Percentiles rank a stretch among this genome's conserved stretches.
Evolutionary conservation across 371 early-diverging fungal genomes (phyloP).

Genomic region (Mortierella sp.): DNA sequence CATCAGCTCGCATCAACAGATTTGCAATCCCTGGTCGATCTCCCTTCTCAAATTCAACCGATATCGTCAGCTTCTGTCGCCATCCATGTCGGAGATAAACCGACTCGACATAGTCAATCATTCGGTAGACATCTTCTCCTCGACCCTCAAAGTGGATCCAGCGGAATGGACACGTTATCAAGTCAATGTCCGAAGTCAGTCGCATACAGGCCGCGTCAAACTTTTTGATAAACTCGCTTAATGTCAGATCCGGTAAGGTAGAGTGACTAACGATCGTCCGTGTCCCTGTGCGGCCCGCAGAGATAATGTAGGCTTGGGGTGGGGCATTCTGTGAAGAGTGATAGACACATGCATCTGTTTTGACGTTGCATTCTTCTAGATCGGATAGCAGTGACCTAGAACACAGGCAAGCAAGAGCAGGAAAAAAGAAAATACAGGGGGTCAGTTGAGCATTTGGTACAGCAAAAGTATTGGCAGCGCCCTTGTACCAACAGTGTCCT

Average conservation of each 20-base stretch:
- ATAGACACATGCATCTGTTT: constrained; percentile 53
- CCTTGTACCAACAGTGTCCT: too few species aligned
- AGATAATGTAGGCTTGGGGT: constrained; percentile 73
- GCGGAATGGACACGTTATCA: constrained; percentile 22
- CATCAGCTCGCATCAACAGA: constrained; percentile 67
- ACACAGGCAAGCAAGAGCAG: too few species aligned
- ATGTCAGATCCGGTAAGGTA: constrained; percentile 60
- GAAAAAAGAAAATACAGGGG: too few species aligned
- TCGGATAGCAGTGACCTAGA: constrained; percentile 40
- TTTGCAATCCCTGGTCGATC: constrained; percentile 65
- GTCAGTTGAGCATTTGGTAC: too few species aligned
- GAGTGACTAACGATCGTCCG: constrained; percentile 74
- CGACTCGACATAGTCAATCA: constrained; percentile 65
- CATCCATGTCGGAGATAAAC: constrained; percentile 55
- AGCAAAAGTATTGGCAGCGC: too few species aligned
- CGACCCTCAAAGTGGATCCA: constrained; percentile 82
- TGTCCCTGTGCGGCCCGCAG: constrained; percentile 59
- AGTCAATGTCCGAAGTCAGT: constrained; percentile 15
- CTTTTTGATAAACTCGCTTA: constrained; percentile 56
- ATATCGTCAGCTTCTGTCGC: constrained; percentile 62
- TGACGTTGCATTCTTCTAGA: constrained; percentile 55
- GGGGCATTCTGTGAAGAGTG: constrained; percentile 47
- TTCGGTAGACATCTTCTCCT: constrained; percentile 60
- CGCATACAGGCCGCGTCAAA: constrained; percentile 45
- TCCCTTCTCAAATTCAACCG: constrained; percentile 76